Percentiles rank a stretch among this genome's conserved stretches.
These are phyloP conservation scores for Gremmenia infestans DNA, from an alignment of 2,329 filamentous ascomycete species.

Conservation along the genomic window DNA sequence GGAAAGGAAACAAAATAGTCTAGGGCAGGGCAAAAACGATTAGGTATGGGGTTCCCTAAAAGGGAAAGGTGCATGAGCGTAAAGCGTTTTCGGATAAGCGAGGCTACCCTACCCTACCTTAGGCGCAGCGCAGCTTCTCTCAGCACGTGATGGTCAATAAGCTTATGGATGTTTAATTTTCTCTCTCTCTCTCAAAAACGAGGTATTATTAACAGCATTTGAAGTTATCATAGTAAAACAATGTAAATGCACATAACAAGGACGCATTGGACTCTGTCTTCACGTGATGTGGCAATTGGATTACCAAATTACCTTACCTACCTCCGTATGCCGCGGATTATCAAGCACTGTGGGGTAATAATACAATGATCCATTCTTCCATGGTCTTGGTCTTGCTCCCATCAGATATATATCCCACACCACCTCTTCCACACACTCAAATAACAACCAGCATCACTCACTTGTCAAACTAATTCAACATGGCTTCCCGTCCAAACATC, in stretches of 20 bases:
- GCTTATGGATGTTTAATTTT: no score
- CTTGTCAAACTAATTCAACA: slow-evolving; percentile 31
- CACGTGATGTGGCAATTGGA: no score
- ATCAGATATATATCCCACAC: neutral
- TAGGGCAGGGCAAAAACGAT: neutral
- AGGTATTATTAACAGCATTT: no score
- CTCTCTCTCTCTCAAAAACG: no score
- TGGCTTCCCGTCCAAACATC: slow-evolving; percentile 35
- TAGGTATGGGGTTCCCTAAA: neutral
- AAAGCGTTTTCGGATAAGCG: neutral
- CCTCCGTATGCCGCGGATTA: neutral
- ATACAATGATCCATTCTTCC: neutral
- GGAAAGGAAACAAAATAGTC: neutral
- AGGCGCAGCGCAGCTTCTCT: no score
- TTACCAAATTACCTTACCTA: no score
- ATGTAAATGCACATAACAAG: no score
- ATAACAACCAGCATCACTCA: slow-evolving; percentile 22
- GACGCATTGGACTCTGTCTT: no score
- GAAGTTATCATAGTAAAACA: no score
- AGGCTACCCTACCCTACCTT: no score
- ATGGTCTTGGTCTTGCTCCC: neutral
- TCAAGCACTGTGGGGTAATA: neutral
- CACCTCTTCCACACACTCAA: neutral
- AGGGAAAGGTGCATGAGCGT: neutral
- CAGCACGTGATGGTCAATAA: no score